Evolutionary conservation across 345 rosid genomes (phyloP).

Genomic region (Citrus maxima): DNA sequence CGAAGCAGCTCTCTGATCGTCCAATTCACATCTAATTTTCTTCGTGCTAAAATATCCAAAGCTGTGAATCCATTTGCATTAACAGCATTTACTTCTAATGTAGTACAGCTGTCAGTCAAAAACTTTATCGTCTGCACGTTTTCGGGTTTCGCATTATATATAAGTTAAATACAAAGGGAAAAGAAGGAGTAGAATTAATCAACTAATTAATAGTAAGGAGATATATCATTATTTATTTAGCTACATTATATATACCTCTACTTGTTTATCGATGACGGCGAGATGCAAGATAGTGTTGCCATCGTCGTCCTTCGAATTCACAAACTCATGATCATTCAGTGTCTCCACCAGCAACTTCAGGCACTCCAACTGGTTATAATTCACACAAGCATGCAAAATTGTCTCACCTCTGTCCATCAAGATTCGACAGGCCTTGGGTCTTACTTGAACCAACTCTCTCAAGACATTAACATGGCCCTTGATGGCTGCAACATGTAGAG

Average conservation of each 20-base stretch:
- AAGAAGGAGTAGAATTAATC: too few species aligned
- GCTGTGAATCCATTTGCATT: slow-evolving; percentile 5
- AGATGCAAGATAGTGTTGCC: slow-evolving; percentile 30
- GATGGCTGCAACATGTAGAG: slow-evolving; percentile 23
- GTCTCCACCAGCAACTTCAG: slow-evolving; percentile 19
- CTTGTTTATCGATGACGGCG: slow-evolving; percentile 13
- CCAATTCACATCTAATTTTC: slow-evolving; percentile 7
- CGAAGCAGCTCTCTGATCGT: slow-evolving; percentile 11
- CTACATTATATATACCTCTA: slow-evolving; percentile 13
- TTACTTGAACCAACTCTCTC: slow-evolving; percentile 1
- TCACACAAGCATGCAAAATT: slow-evolving; percentile 22
- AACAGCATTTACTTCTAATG: slow-evolving; percentile 9
- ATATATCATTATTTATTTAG: too few species aligned
- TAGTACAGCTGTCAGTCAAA: slow-evolving; percentile 7
- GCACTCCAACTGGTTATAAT: slow-evolving; percentile 15
- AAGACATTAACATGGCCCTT: slow-evolving; percentile 19
- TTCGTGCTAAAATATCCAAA: slow-evolving; percentile 8
- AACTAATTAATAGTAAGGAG: too few species aligned
- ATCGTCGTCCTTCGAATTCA: slow-evolving; percentile 19
- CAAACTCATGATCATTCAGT: slow-evolving; percentile 9
- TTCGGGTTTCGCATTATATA: neutral
- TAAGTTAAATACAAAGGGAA: too few species aligned
- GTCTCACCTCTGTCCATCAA: slow-evolving; percentile 23
- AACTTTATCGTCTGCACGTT: slow-evolving; percentile 13
- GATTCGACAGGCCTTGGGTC: slow-evolving; percentile 7